phyloP scores from a whole-genome alignment of 345 rosid species.

The Gossypium arboreum region DNA sequence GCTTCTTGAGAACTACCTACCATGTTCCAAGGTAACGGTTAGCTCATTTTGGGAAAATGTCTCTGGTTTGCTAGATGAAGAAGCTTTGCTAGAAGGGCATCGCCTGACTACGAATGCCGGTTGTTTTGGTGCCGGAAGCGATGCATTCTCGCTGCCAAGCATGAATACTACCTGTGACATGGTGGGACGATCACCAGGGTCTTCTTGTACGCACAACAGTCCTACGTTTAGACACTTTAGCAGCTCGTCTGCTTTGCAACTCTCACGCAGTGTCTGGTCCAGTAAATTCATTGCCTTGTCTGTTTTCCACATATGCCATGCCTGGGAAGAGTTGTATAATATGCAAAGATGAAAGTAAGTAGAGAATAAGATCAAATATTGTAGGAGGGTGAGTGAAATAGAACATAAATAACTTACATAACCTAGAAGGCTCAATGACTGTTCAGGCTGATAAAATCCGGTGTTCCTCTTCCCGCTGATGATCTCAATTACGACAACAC shows the following conservation, averaged over 20 bases:
- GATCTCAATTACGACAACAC: conserved; percentile 55
- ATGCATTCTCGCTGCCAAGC: conserved; percentile 13
- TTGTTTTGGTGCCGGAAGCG: conserved; percentile 17
- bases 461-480: conserved; percentile 50
- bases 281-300: conserved; percentile 12
- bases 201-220: conserved; percentile 19
- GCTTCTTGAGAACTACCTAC: conserved; percentile 3
- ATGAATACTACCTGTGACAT: conserved; percentile 16
- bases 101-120: conserved; percentile 16
- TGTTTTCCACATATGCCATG: conserved; percentile 17
- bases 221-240: background rate
- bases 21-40: conserved; percentile 12
- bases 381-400: background rate
- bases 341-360: background rate
- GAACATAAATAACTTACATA: conserved; percentile 34
- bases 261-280: conserved; percentile 9
- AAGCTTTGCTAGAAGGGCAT: conserved; percentile 8
- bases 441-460: conserved; percentile 29
- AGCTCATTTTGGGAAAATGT: conserved; percentile 10
- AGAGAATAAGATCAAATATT: background rate
- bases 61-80: conserved; percentile 14
- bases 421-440: conserved; percentile 42
- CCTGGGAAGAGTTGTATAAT: background rate
- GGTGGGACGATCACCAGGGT: conserved; percentile 18
- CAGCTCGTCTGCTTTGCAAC: background rate